Evolutionary conservation across 2,329 filamentous ascomycete genomes (phyloP).

Genomic region (Verticillium albo-atrum): DNA sequence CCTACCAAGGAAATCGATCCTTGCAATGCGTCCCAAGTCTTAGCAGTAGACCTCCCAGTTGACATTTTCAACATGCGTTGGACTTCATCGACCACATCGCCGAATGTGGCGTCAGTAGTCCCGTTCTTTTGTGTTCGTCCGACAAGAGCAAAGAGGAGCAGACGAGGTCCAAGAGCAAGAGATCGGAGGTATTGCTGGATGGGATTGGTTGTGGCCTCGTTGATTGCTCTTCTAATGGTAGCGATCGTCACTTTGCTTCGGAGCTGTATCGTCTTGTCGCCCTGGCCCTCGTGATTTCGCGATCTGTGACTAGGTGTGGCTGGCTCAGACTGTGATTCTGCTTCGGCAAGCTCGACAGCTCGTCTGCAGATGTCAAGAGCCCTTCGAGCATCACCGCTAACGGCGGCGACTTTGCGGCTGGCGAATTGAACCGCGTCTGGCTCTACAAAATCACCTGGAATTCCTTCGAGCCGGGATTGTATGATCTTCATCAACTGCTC

Average conservation of each 20-base stretch:
- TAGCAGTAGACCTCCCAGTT: not conserved
- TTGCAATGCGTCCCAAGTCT: not conserved
- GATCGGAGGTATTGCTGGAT: slow-evolving; percentile 83
- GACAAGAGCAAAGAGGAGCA: slow-evolving; percentile 80
- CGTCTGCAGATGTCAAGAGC: slow-evolving; percentile 93
- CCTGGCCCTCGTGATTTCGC: slow-evolving; percentile 11
- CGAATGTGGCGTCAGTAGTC: slow-evolving; percentile 79
- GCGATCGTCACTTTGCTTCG: slow-evolving; percentile 73
- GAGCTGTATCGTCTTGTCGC: not conserved
- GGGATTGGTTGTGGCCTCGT: slow-evolving; percentile 89
- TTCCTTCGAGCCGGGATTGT: slow-evolving; percentile 83
- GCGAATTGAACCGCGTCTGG: slow-evolving; percentile 94
- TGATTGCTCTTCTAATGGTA: slow-evolving; percentile 90
- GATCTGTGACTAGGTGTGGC: slow-evolving; percentile 58
- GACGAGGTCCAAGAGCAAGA: slow-evolving; percentile 75
- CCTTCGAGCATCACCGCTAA: slow-evolving; percentile 87
- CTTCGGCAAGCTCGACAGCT: slow-evolving; percentile 91
- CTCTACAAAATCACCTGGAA: slow-evolving; percentile 86
- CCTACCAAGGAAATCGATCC: slow-evolving; percentile 6
- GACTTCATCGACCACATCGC: slow-evolving; percentile 85
- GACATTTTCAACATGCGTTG: slow-evolving; percentile 54
- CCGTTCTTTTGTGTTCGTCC: slow-evolving; percentile 77
- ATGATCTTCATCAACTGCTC: slow-evolving; percentile 98
- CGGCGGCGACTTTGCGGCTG: slow-evolving; percentile 91
- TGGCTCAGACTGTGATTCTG: slow-evolving; percentile 50